Conservation (phyloP, 345 rosid species). For the Citrus trifoliata region DNA sequence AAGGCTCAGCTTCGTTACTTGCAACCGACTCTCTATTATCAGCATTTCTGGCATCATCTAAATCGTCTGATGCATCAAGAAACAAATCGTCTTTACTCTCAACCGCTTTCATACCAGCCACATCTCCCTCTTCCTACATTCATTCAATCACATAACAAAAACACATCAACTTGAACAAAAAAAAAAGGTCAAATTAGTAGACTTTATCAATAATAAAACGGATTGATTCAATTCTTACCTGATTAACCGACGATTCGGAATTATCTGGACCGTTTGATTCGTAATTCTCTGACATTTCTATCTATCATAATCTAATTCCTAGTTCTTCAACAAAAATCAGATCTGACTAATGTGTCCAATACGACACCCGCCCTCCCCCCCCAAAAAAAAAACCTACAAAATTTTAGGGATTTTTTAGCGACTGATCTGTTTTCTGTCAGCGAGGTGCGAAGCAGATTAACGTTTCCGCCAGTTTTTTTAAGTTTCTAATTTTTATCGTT, state of each 20-base stretch:
- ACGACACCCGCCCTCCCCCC: neutral
- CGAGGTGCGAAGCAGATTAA: neutral
- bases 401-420: neutral
- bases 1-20: conserved; percentile 13
- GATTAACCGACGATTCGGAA: conserved; percentile 4
- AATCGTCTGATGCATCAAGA: conserved; percentile 80
- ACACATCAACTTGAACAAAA: neutral
- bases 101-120: conserved; percentile 25
- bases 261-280: conserved; percentile 1
- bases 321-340: neutral
- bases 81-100: conserved; percentile 89
- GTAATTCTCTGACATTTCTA: conserved; percentile 10
- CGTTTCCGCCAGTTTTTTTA: neutral
- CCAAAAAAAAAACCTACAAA: neutral
- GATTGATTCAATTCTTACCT: neutral
- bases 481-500: neutral
- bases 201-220: neutral
- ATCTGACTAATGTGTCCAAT: neutral
- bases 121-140: conserved; percentile 18
- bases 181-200: neutral
- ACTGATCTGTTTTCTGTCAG: neutral
- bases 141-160: neutral
- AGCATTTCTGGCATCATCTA: conserved; percentile 31
- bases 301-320: conserved; percentile 8
- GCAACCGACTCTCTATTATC: conserved; percentile 38